Conservation (phyloP, 176 grass and related monocot genomes). For the Avena sativa region DNA sequence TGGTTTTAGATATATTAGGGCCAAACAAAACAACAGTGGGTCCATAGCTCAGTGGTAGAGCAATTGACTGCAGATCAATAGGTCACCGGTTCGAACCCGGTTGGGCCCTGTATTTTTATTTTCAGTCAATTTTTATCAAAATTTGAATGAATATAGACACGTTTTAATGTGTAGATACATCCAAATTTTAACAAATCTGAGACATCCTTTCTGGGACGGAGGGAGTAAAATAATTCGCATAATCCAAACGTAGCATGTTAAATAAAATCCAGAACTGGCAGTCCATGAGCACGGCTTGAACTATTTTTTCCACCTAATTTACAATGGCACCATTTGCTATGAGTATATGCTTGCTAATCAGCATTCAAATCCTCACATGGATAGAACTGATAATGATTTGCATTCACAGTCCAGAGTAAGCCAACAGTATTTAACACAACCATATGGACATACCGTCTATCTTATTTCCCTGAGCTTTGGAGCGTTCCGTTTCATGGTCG, state of each 20-base stretch:
- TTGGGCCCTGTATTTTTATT: conserved; percentile 61
- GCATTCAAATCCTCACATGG: not conserved
- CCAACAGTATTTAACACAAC: not conserved
- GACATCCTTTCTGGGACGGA: too few species aligned
- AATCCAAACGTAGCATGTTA: conserved; percentile 3
- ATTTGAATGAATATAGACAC: too few species aligned
- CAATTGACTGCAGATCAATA: conserved; percentile 95
- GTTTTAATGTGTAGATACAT: too few species aligned
- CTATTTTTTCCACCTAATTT: conserved; percentile 19
- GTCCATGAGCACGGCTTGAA: conserved; percentile 10
- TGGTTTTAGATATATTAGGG: not conserved
- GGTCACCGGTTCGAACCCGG: conserved; percentile 97
- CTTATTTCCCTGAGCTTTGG: conserved; percentile 55
- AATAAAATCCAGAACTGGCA: not conserved
- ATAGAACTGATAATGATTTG: not conserved
- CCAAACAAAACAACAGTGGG: conserved; percentile 20
- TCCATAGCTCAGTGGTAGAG: conserved; percentile 91
- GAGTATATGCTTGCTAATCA: not conserved
- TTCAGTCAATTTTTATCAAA: not conserved
- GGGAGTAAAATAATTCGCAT: not conserved
- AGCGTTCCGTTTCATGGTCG: conserved; percentile 23
- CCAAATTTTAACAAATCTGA: too few species aligned
- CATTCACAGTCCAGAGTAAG: not conserved
- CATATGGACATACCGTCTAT: conserved; percentile 27
- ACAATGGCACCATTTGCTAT: not conserved